A percentile compares a stretch with the other conserved stretches of the same genome.
Evolutionary conservation across 1,139 yeast genomes (phyloP).

Genomic region (Hemisphaericaspora xylanilytica): DNA sequence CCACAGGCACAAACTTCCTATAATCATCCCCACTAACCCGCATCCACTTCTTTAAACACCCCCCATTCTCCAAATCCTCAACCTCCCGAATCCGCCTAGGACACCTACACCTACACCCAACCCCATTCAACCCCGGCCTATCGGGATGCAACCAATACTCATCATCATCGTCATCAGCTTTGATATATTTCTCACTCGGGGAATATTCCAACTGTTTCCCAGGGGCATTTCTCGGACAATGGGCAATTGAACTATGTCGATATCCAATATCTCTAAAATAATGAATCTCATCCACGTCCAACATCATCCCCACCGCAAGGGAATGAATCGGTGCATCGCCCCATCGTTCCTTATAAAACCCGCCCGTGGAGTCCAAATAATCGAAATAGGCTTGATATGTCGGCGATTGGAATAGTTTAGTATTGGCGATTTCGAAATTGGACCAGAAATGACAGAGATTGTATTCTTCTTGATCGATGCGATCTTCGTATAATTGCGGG

Average conservation of each 20-base stretch:
- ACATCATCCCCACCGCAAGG: constrained; percentile 71
- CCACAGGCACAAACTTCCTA: constrained; percentile 21
- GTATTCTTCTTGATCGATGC: constrained; percentile 64
- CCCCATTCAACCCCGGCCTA: constrained; percentile 48
- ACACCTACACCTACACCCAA: constrained; percentile 86
- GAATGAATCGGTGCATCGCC: constrained; percentile 96
- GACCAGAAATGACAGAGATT: constrained; percentile 92
- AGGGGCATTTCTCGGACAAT: constrained; percentile 73
- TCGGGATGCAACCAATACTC: constrained; percentile 46
- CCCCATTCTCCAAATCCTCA: constrained; percentile 53
- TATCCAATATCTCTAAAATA: constrained; percentile 91
- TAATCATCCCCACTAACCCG: constrained; percentile 36
- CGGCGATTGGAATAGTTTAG: constrained; percentile 66
- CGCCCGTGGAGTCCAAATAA: constrained; percentile 67
- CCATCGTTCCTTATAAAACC: constrained; percentile 88
- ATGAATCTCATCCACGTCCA: constrained; percentile 68
- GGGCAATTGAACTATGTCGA: constrained; percentile 71
- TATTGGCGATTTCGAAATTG: constrained; percentile 84
- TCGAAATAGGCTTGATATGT: constrained; percentile 64
- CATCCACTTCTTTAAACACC: constrained; percentile 61
- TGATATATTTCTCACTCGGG: constrained; percentile 19
- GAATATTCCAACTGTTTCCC: constrained; percentile 46
- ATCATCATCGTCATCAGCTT: constrained; percentile 21
- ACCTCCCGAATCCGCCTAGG: constrained; percentile 52
- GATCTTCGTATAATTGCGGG: constrained; percentile 46